Evolutionary conservation across 139 green algal genomes (phyloP).

Genomic region (Coelastrella sp.): DNA sequence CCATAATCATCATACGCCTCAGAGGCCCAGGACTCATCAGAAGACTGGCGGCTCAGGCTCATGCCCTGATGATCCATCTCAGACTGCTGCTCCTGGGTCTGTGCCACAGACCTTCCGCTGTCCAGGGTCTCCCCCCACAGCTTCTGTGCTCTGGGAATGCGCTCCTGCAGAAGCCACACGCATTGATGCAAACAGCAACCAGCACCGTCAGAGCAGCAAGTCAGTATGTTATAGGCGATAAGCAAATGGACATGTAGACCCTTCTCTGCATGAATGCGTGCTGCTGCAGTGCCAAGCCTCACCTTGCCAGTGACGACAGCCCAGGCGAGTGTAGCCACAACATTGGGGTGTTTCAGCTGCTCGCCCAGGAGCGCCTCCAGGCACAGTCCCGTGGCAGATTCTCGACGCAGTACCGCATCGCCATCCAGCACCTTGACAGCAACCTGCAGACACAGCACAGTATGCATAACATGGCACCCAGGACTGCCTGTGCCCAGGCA

Average conservation of each 20-base stretch:
- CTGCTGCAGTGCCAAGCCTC: too few species aligned
- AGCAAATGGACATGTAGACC: too few species aligned
- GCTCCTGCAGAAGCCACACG: neutral
- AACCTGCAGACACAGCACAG: neutral
- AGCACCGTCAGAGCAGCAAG: too few species aligned
- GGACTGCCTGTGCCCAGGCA: too few species aligned
- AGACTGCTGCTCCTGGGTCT: neutral
- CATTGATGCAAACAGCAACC: neutral
- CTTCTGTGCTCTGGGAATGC: neutral
- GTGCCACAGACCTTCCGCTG: neutral
- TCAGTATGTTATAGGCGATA: too few species aligned
- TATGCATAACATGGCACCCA: neutral
- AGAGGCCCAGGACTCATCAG: neutral
- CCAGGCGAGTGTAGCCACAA: conserved; percentile 37
- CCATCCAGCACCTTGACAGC: conserved; percentile 46
- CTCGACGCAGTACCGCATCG: neutral
- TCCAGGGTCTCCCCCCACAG: conserved; percentile 39
- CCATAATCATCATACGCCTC: neutral
- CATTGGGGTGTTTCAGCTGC: conserved; percentile 21
- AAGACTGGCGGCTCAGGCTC: neutral
- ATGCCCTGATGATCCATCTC: neutral
- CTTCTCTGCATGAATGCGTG: too few species aligned
- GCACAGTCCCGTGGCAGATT: conserved; percentile 29
- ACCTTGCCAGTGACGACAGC: conserved; percentile 41
- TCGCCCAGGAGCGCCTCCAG: conserved; percentile 35